Base-by-base conservation (phyloP, 164 flowering plant genomes). In the Houttuynia cordata region DNA sequence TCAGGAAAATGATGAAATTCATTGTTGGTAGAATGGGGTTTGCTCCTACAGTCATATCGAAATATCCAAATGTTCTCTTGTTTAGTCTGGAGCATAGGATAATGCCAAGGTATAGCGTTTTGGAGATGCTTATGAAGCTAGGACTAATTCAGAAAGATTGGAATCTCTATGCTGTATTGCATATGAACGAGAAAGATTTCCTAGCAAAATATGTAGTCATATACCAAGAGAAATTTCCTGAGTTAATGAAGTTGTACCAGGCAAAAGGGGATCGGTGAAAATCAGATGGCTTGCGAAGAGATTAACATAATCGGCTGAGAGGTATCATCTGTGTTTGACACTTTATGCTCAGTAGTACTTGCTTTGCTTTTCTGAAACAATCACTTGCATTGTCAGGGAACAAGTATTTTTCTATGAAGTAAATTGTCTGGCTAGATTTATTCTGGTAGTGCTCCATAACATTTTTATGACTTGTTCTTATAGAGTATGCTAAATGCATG, bases 151-250 rank as follows among this genome's bases (percentile, higher is more conserved):
- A 17, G 14, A 12, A 17, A 3, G 37, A 30, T 30, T 45, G 49
- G 8, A 45, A 45, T 3, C 49, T 2, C 2, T 45, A 2, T 17
- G 2, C 49, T 45, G 49, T 45, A 45, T 45, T 45, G 14, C 14
- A 45, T 10, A 12, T 45, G 17, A 45, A 12, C 0, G 49, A 45
- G 24, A n/a, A 7, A 4, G 17, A 22, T 9, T 58, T 40, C 50
- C 40, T 58, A 19, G 40, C 10, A 41, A 39, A 58, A 21, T 39
- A 19, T 58, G 61, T 58, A 41, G 34, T 39, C 1, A 58, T n/a
- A 39, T 58, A 8, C 24, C 30, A 58, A 39, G 61, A 58, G 61
- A 13, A 58, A n/a, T n/a, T 39, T 40, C 61, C 61, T 22, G 61
- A 58, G 13, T 42, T 39, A 20, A 19, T 39, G 22, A 58, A 15